A percentile compares a stretch with the other conserved stretches of the same genome.
phyloP scores from a whole-genome alignment of 805 yeast genomes.

The Blastobotrys muscicola region DNA sequence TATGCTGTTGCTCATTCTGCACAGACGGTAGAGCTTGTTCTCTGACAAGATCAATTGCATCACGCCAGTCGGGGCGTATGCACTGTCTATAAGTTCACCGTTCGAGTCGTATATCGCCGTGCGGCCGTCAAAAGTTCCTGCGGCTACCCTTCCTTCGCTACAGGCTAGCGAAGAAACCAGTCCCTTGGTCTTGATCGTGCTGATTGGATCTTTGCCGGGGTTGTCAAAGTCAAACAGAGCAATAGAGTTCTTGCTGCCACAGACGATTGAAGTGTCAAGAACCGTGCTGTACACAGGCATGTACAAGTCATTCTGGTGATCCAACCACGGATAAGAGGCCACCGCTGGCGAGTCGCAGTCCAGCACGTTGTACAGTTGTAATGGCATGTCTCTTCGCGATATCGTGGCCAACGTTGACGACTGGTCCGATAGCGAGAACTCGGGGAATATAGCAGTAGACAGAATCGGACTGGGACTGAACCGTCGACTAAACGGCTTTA shows the following conservation, averaged over 20 bases:
- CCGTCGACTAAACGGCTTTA: constrained; percentile 11
- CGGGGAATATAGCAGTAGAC: constrained; percentile 11
- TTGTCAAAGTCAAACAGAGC: constrained; percentile 9
- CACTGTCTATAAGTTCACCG: no score
- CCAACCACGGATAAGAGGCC: constrained; percentile 10
- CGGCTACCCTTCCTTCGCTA: no score
- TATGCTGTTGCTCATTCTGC: background rate
- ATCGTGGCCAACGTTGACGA: constrained; percentile 11
- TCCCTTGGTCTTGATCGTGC: no score
- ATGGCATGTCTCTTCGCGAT: constrained; percentile 14
- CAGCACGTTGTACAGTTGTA: constrained; percentile 12
- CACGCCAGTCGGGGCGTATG: no score
- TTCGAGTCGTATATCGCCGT: no score
- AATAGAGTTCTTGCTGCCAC: constrained; percentile 8
- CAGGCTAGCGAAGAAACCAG: no score
- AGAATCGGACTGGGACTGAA: constrained; percentile 10
- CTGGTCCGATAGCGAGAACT: constrained; percentile 9
- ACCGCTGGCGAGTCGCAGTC: constrained; percentile 1
- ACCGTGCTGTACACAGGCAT: constrained; percentile 6
- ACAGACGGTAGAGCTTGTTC: constrained; percentile 2
- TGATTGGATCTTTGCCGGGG: background rate
- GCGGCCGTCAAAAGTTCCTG: no score
- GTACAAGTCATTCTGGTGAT: constrained; percentile 6
- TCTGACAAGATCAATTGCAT: background rate
- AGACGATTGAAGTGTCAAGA: constrained; percentile 3